Percentiles rank a stretch among this genome's conserved stretches.
phyloP scores from a whole-genome alignment of 352 stramenopile species.

The Phytophthora constricta region DNA sequence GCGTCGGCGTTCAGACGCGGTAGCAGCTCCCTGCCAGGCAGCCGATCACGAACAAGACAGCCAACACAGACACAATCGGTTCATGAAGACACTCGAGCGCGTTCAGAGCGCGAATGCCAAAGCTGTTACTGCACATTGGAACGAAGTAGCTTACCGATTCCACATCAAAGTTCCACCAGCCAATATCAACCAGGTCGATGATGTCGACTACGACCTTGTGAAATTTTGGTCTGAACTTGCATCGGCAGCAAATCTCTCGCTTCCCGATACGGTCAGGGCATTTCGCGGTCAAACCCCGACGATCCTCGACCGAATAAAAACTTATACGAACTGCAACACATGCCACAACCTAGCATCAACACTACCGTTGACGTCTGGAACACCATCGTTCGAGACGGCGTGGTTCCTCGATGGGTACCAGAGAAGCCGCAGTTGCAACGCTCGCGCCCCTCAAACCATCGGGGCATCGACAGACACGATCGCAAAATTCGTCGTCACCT shows the following conservation, averaged over 20 bases:
- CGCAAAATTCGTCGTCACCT: slow-evolving; percentile 1
- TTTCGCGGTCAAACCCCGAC: slow-evolving; percentile 3
- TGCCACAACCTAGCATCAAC: not conserved
- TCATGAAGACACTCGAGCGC: slow-evolving; percentile 14
- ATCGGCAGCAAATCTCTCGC: not conserved
- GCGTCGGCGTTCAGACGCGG: not conserved
- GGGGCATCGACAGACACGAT: not conserved
- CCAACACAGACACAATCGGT: not conserved
- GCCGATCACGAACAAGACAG: not conserved
- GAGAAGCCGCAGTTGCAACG: not conserved
- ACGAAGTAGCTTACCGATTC: too few relatives aligned
- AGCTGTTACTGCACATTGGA: not conserved
- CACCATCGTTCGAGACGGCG: not conserved
- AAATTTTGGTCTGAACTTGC: slow-evolving; percentile 1
- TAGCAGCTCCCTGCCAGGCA: too few relatives aligned
- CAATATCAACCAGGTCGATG: not conserved
- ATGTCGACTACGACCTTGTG: slow-evolving; percentile 12
- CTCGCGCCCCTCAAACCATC: slow-evolving; percentile 1
- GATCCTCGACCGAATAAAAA: slow-evolving; percentile 14
- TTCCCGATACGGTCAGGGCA: not conserved
- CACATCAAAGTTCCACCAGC: too few relatives aligned
- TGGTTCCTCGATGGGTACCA: not conserved
- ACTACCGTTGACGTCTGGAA: slow-evolving; percentile 7
- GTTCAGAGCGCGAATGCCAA: not conserved
- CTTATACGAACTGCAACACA: not conserved